phyloP scores from a whole-genome alignment of 2,329 filamentous ascomycete species.

The Aspergillus spinulosporus region DNA sequence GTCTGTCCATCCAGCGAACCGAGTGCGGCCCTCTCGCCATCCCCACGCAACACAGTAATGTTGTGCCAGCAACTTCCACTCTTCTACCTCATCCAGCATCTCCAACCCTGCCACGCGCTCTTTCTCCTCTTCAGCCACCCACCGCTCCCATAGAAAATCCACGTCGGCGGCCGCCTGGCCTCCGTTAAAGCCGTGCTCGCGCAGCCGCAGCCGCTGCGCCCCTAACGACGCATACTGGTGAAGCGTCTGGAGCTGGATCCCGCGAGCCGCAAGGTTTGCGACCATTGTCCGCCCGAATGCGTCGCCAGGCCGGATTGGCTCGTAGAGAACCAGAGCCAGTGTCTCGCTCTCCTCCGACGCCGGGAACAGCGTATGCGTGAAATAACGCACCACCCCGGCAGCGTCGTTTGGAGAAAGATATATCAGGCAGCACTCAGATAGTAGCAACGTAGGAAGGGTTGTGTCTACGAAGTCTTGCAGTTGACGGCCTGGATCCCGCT shows the following conservation, averaged over 20 bases:
- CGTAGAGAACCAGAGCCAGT: conserved; percentile 74
- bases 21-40: conserved; percentile 57
- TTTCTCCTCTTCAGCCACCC: conserved; percentile 71
- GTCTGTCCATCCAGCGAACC: conserved; percentile 40
- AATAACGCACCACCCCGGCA: conserved; percentile 63
- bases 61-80: conserved; percentile 80
- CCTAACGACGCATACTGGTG: conserved; percentile 66
- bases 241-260: conserved; percentile 82
- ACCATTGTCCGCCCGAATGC: conserved; percentile 92
- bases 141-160: conserved; percentile 72
- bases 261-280: conserved; percentile 77
- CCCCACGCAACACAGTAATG: conserved; percentile 94
- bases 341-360: conserved; percentile 26
- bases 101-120: conserved; percentile 76
- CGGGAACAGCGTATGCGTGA: conserved; percentile 54
- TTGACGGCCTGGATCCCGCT: conserved; percentile 16
- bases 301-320: conserved; percentile 81
- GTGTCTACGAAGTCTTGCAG: conserved; percentile 51
- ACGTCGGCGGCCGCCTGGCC: conserved; percentile 61
- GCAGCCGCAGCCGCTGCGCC: conserved; percentile 69
- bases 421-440: conserved; percentile 95
- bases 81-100: conserved; percentile 91
- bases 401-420: conserved; percentile 73
- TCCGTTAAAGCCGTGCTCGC: conserved; percentile 63
- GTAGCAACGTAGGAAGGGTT: conserved; percentile 73